These are phyloP conservation scores for Plasmodium knowlesi DNA, from an alignment of 169 alveolate species.

Conservation along the genomic window DNA sequence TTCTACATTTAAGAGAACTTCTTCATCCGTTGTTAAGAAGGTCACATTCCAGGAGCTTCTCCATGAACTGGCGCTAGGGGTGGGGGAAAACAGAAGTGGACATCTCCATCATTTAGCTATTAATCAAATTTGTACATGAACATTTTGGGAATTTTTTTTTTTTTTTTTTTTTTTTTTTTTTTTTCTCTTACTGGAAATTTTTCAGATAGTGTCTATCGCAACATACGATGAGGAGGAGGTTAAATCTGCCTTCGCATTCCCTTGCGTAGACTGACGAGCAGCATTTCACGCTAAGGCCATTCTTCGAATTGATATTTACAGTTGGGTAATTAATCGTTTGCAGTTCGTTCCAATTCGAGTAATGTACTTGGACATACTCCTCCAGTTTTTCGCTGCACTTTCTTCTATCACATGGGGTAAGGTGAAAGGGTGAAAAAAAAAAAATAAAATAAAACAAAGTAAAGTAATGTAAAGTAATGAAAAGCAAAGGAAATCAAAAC, in stretches of 20 bases:
- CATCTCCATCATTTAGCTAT: not conserved
- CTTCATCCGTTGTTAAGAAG: constrained; percentile 31
- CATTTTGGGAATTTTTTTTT: not conserved
- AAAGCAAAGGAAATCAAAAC: not conserved
- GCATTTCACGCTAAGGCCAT: constrained; percentile 34
- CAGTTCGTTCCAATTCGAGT: constrained; percentile 31
- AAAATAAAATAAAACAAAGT: not conserved
- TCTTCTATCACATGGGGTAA: not conserved
- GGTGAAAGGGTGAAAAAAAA: not conserved
- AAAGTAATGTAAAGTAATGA: not conserved
- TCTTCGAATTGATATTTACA: constrained; percentile 38
- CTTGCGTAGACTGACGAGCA: constrained; percentile 61
- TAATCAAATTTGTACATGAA: not conserved
- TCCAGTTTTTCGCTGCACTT: constrained; percentile 17
- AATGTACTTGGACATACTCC: constrained; percentile 35
- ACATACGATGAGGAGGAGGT: constrained; percentile 32
- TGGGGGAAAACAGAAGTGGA: not conserved
- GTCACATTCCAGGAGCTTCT: constrained; percentile 66
- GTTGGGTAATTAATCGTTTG: constrained; percentile 57
- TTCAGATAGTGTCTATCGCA: constrained; percentile 68
- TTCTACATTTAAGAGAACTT: constrained; percentile 22
- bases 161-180: not conserved
- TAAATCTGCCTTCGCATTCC: constrained; percentile 15
- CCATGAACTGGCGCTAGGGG: constrained; percentile 67
- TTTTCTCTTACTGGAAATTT: constrained; percentile 47